A percentile compares a stretch with the other conserved stretches of the same genome.
Evolutionary conservation across 345 rosid species (phyloP).

Genomic region (Populus simonii): DNA sequence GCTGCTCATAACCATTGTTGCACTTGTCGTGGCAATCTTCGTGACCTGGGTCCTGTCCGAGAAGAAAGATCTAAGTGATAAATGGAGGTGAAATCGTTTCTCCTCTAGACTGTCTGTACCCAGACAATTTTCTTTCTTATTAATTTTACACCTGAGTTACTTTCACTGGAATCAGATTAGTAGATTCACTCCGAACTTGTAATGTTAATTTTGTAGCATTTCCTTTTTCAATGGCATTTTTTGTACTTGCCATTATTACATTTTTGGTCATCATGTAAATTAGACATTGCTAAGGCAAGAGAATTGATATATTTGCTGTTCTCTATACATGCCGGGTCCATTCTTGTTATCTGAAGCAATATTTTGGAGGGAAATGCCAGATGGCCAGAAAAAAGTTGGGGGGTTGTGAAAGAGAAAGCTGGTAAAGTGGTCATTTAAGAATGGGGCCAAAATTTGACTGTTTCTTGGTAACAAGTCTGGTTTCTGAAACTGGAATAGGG

Average conservation of each 20-base stretch:
- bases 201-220: constrained; percentile 22
- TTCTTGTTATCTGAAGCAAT: too few relatives aligned
- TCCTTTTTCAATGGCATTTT: constrained; percentile 1
- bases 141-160: not conserved
- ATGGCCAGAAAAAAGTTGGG: not conserved
- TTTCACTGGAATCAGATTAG: constrained; percentile 24
- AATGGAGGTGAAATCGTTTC: constrained; percentile 64
- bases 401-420: not conserved
- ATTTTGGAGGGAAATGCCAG: not conserved
- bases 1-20: constrained; percentile 81
- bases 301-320: not conserved
- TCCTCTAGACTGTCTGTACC: constrained; percentile 14
- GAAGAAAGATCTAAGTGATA: constrained; percentile 81
- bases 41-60: constrained; percentile 82
- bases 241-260: not conserved
- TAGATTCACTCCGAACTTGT: constrained; percentile 18
- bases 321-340: not conserved
- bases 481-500: not conserved
- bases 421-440: not conserved
- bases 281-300: not conserved
- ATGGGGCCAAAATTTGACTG: not conserved
- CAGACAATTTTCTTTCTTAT: constrained; percentile 9
- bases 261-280: constrained; percentile 6
- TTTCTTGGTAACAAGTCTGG: not conserved
- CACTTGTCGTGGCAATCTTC: constrained; percentile 75